A percentile compares a stretch with the other conserved stretches of the same genome.
These are phyloP conservation scores for Candida khao-thaluensis DNA, from an alignment of 805 yeast species.

Conservation along the genomic window DNA sequence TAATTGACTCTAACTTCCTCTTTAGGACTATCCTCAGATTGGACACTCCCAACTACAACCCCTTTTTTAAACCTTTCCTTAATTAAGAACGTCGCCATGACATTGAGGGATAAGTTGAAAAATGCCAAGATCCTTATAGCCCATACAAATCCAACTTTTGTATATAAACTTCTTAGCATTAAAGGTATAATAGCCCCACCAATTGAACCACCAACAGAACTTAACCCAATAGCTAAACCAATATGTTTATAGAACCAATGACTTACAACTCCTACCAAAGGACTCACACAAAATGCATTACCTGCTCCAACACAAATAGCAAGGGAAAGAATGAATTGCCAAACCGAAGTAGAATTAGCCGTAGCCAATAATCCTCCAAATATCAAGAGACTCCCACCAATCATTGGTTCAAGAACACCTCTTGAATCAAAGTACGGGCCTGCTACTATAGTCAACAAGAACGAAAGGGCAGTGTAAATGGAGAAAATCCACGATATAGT, in stretches of 20 bases:
- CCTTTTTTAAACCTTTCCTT: constrained; percentile 23
- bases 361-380: constrained; percentile 52
- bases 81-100: constrained; percentile 24
- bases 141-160: constrained; percentile 58
- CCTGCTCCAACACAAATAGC: constrained; percentile 52
- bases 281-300: constrained; percentile 58
- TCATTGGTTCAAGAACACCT: constrained; percentile 52
- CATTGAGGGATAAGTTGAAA: constrained; percentile 27
- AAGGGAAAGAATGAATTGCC: constrained; percentile 58
- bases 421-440: constrained; percentile 64
- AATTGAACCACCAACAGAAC: constrained; percentile 64
- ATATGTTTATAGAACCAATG: constrained; percentile 67
- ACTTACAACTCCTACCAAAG: constrained; percentile 58
- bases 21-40: background rate
- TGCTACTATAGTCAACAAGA: constrained; percentile 33
- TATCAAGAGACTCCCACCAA: constrained; percentile 42
- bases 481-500: constrained; percentile 44
- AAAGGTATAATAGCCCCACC: constrained; percentile 67
- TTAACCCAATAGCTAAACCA: constrained; percentile 49
- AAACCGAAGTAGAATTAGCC: constrained; percentile 51
- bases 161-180: constrained; percentile 45
- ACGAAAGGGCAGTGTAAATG: constrained; percentile 32
- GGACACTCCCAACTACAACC: constrained; percentile 1
- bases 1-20: constrained; percentile 34
- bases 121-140: constrained; percentile 50